Percentiles rank a stretch among this genome's conserved stretches.
Conservation (phyloP, 345 rosid species). For the Schrenkiella parvula region DNA sequence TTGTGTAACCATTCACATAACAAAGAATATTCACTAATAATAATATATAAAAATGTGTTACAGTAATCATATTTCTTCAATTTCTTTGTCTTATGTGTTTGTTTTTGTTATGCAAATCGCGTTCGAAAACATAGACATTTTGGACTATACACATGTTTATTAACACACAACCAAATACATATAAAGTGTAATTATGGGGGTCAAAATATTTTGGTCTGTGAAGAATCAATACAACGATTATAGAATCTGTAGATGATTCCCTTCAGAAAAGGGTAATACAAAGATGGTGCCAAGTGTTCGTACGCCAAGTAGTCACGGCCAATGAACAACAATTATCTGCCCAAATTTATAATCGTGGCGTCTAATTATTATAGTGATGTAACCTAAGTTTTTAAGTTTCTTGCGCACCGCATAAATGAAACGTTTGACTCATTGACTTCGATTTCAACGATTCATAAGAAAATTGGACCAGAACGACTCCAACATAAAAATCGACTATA, state of each 20-base stretch:
- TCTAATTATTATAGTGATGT: background rate
- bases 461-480: background rate
- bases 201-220: background rate
- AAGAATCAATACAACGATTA: background rate
- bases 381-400: constrained; percentile 2
- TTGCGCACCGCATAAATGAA: constrained; percentile 20
- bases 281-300: constrained; percentile 16
- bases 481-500: background rate
- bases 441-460: background rate
- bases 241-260: constrained; percentile 12
- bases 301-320: background rate
- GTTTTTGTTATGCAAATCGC: background rate
- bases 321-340: background rate
- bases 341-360: background rate
- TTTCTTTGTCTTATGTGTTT: background rate
- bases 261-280: constrained; percentile 10
- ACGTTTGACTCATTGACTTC: constrained; percentile 15
- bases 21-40: no score
- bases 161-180: background rate
- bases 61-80: background rate
- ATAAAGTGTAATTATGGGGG: background rate
- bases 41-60: no score
- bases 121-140: background rate
- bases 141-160: background rate
- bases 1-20: background rate